These are phyloP conservation scores for Ceratocystis huliohia DNA, from an alignment of 2,329 filamentous ascomycete genomes.

Conservation along the genomic window DNA sequence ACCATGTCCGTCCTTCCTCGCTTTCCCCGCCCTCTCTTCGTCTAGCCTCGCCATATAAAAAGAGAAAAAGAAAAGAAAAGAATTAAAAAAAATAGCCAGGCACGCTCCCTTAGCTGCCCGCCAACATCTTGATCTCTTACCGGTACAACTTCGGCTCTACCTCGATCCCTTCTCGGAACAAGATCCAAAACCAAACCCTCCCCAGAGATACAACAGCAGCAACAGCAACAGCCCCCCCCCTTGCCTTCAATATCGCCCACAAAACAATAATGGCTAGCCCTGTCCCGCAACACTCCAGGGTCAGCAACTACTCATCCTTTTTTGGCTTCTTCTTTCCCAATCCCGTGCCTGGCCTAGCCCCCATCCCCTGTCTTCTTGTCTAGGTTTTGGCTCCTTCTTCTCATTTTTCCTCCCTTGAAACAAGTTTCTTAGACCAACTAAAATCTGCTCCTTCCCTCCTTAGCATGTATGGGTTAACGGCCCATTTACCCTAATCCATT, in stretches of 20 bases:
- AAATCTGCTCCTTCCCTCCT: neutral
- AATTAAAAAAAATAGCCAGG: too few species aligned
- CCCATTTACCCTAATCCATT: neutral
- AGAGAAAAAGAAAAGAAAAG: too few species aligned
- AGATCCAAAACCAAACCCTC: neutral
- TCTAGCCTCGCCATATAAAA: too few species aligned
- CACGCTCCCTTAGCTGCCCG: neutral
- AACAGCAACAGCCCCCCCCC: neutral
- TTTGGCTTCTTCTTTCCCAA: neutral
- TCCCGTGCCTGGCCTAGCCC: neutral
- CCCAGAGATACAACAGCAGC: neutral
- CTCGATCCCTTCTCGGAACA: neutral
- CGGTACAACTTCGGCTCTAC: slow-evolving; percentile 3
- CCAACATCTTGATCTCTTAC: neutral
- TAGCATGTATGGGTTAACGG: neutral
- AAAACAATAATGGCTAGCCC: too few species aligned
- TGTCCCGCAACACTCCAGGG: too few species aligned
- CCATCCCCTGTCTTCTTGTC: neutral
- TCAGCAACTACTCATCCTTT: neutral
- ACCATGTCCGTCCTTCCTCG: too few species aligned
- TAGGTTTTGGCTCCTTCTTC: neutral
- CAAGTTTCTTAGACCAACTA: slow-evolving; percentile 5
- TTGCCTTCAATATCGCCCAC: neutral
- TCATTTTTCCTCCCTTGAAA: slow-evolving; percentile 1
- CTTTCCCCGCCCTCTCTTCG: too few species aligned